Base-by-base conservation (phyloP, 1,284 basidiomycete species). In the Moesziomyces aphidis region DNA sequence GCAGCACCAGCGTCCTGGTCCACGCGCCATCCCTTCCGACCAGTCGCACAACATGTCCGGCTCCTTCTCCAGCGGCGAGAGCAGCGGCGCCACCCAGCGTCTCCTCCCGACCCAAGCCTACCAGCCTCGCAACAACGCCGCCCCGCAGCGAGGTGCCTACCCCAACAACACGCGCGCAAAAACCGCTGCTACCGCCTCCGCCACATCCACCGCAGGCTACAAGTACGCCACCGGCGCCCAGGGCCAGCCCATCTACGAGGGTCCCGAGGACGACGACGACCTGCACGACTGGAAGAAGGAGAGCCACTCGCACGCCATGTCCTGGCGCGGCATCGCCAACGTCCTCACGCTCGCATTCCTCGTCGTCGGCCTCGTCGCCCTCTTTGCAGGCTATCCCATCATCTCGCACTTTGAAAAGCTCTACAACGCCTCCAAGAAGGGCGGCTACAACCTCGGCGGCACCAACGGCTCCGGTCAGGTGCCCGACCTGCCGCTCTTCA, bases 401-500 rank as follows among this genome's bases (percentile, higher is more conserved):
- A 73, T 78, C 44, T 64, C 65, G 9, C 67, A 73, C 43, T 77
- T 54, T 24, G 59, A 69, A 26, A 62, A 69, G 45, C 8, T 57
- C 43, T 55, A 45, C 39, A 17, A 39, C 6, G 43, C 54, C 3
- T 60, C 39, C 54, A 67, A 22, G 21, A 67, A 63, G 24, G 62
- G 54, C 19, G 75, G 71, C 34, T 78, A 59, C 65, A 93, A 93
- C 78, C 79, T 93, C 21, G 93, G 92, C 28, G 93, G 92, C 73
- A 88, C 77, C 42, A 80, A 80, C 55, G 78, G 79, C 23, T 77
- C 75, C 4, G 79, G 79, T 17, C 80, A 82, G 61, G 68, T 79
- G n/a, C 79, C 80, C 8, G 67, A 68, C n/a, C 54, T 78, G 26
- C 77, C 76, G 1, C 61, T 72, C 21, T 65, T 61, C 49, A 66